These are phyloP conservation scores for Daldinia concentrica DNA, from an alignment of 495 filamentous ascomycete species.

Conservation along the genomic window DNA sequence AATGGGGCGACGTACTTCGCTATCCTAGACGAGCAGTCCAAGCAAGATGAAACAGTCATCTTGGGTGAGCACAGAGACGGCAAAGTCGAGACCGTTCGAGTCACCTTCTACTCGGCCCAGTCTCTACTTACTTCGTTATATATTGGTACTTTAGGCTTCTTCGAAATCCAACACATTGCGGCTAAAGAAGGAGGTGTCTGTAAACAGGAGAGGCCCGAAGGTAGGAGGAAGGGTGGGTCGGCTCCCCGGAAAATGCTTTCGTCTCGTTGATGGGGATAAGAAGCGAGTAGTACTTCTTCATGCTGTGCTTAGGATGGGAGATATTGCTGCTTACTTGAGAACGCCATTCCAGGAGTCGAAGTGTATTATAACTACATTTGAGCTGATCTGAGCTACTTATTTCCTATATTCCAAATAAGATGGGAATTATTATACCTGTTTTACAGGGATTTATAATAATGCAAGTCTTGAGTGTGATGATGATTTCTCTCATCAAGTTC, in stretches of 20 bases:
- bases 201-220: not conserved
- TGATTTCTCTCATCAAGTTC: not conserved
- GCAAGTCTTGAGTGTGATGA: not conserved
- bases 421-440: not conserved
- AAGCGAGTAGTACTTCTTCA: too few relatives aligned
- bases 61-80: not conserved
- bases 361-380: too few relatives aligned
- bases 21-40: conserved; percentile 21
- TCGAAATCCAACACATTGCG: conserved; percentile 18
- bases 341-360: too few relatives aligned
- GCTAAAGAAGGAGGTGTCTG: conserved; percentile 14
- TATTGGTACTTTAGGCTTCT: conserved; percentile 3
- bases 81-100: conserved; percentile 3
- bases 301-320: too few relatives aligned
- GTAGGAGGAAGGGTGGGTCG: not conserved
- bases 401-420: too few relatives aligned
- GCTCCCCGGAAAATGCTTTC: conserved; percentile 20
- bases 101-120: conserved; percentile 15
- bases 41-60: conserved; percentile 6
- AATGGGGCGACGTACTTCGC: conserved; percentile 8
- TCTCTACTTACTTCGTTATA: conserved; percentile 1
- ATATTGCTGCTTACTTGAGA: too few relatives aligned
- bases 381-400: too few relatives aligned
- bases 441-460: not conserved
- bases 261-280: not conserved